These are phyloP conservation scores for Claviceps africana DNA, from an alignment of 2,329 filamentous ascomycete genomes.

Conservation along the genomic window DNA sequence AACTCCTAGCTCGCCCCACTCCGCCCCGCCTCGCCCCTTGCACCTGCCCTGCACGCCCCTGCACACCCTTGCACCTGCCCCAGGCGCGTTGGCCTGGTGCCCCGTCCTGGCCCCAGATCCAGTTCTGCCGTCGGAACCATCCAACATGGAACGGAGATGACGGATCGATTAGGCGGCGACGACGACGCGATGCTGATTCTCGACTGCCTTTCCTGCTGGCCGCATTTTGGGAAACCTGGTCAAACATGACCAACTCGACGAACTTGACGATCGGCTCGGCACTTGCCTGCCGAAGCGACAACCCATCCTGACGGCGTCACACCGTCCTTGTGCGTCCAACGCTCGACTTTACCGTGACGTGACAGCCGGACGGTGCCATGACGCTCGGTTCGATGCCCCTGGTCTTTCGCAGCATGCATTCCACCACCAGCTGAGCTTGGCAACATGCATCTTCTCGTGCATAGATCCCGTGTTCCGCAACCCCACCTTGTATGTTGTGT, in stretches of 20 bases:
- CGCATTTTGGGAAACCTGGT: not conserved
- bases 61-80: too few species aligned
- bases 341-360: too few species aligned
- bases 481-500: not conserved
- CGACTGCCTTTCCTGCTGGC: not conserved
- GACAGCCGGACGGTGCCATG: not conserved
- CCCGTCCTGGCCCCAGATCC: too few species aligned
- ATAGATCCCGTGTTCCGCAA: not conserved
- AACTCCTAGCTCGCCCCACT: too few species aligned
- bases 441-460: not conserved
- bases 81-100: too few species aligned
- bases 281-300: too few species aligned
- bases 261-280: too few species aligned
- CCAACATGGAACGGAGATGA: not conserved
- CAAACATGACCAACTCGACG: not conserved
- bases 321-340: too few species aligned
- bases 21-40: too few species aligned
- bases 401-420: not conserved
- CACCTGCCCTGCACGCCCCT: too few species aligned
- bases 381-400: not conserved
- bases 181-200: not conserved
- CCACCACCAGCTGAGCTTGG: not conserved
- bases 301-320: too few species aligned
- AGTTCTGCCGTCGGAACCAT: not conserved
- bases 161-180: not conserved